These are phyloP conservation scores for Neocucurbitaria cava DNA, from an alignment of 2,329 filamentous ascomycete genomes.

Conservation along the genomic window DNA sequence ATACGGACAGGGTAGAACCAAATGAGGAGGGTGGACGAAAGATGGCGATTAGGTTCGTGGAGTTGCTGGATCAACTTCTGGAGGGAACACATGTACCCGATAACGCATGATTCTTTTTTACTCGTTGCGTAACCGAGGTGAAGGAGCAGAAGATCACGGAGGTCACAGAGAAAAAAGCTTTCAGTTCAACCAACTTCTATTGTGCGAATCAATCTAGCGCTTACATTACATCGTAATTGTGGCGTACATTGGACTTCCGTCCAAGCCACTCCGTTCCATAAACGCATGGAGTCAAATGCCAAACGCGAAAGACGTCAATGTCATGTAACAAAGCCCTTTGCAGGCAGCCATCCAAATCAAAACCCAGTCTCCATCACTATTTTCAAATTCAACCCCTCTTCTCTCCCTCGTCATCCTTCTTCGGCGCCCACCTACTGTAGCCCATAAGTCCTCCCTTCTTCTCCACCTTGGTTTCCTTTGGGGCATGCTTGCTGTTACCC, in stretches of 20 bases:
- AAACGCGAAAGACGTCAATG: background rate
- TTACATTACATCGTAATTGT: too few relatives aligned
- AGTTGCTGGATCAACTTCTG: slow-evolving; percentile 16
- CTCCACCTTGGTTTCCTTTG: too few relatives aligned
- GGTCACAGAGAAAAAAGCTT: too few relatives aligned
- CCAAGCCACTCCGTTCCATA: background rate
- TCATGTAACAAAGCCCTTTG: background rate
- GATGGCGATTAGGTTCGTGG: slow-evolving; percentile 40
- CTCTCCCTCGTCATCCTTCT: background rate
- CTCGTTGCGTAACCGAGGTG: too few relatives aligned
- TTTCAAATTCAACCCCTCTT: background rate
- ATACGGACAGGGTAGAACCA: slow-evolving; percentile 47
- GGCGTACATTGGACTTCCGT: too few relatives aligned
- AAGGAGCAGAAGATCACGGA: too few relatives aligned
- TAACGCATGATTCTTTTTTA: too few relatives aligned
- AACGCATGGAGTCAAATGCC: background rate
- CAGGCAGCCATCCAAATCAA: background rate
- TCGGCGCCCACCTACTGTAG: background rate
- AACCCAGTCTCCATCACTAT: background rate
- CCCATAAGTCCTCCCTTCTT: background rate
- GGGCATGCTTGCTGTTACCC: too few relatives aligned
- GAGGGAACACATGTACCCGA: background rate
- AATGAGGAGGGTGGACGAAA: slow-evolving; percentile 42
- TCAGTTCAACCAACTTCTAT: too few relatives aligned
- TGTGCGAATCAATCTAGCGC: too few relatives aligned